phyloP scores from a whole-genome alignment of 768 basidiomycete genomes.

The Leucogyrophana mollusca region DNA sequence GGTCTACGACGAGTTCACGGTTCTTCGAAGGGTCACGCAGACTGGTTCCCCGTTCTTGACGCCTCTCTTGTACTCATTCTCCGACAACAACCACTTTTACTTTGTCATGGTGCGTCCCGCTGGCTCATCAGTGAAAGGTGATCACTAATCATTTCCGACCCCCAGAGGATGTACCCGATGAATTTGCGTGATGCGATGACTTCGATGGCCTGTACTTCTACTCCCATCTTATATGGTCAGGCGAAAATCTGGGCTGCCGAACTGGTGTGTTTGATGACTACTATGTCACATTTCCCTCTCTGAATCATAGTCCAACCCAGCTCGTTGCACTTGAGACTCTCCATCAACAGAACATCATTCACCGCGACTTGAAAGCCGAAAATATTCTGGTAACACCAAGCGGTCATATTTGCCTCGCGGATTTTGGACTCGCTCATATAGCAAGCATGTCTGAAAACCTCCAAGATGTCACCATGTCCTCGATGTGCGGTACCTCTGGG shows the following conservation, averaged over 20 bases:
- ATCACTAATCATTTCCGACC: background rate
- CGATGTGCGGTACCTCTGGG: background rate
- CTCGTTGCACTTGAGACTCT: constrained; percentile 11
- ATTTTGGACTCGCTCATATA: constrained; percentile 12
- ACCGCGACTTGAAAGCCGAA: constrained; percentile 15
- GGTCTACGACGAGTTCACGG: constrained; percentile 10
- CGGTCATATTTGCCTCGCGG: constrained; percentile 14
- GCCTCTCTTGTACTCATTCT: constrained; percentile 15
- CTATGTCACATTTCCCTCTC: background rate
- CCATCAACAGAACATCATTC: constrained; percentile 10
- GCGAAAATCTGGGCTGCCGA: constrained; percentile 6
- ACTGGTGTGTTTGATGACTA: background rate
- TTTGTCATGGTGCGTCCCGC: constrained; percentile 21
- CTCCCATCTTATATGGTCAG: background rate
- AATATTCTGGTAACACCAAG: constrained; percentile 15
- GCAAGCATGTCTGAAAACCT: no score
- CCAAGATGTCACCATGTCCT: no score
- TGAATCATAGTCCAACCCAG: background rate
- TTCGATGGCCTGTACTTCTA: background rate
- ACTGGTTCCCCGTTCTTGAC: constrained; percentile 6
- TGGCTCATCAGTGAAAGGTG: background rate
- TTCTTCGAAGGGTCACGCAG: constrained; percentile 10
- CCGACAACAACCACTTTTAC: constrained; percentile 21
- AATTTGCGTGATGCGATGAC: background rate
- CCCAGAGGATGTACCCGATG: constrained; percentile 1